Evolutionary conservation across 2,329 filamentous ascomycete genomes (phyloP).

Genomic region (Neofusicoccum parvum): DNA sequence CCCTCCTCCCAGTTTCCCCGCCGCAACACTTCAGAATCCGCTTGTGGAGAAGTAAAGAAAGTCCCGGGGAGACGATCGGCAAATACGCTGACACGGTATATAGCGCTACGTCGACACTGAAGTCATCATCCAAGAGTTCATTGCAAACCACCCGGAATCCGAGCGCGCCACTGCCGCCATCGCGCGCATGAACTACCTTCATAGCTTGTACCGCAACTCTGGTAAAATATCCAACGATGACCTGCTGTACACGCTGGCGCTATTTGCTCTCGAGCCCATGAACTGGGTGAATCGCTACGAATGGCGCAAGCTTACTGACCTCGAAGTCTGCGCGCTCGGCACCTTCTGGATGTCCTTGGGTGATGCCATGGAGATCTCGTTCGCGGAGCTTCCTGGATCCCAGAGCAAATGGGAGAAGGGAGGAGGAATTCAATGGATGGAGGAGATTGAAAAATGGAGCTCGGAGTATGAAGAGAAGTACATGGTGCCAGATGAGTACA

Average conservation of each 20-base stretch:
- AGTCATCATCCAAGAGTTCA: constrained; percentile 37
- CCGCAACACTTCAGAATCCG: too few species aligned
- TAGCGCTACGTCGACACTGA: constrained; percentile 37
- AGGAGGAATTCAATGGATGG: constrained; percentile 51
- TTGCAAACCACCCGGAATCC: constrained; percentile 29
- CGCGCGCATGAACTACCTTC: constrained; percentile 66
- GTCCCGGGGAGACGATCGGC: too few species aligned
- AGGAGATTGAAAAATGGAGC: constrained; percentile 55
- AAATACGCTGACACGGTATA: neutral
- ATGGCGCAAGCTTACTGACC: constrained; percentile 67
- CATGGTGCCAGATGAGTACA: constrained; percentile 54
- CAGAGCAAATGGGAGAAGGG: constrained; percentile 48
- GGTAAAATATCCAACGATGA: constrained; percentile 65
- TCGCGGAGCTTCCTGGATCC: constrained; percentile 46
- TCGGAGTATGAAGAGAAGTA: constrained; percentile 59
- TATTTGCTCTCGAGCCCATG: constrained; percentile 68
- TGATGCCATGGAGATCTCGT: constrained; percentile 67
- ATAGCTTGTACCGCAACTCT: constrained; percentile 57
- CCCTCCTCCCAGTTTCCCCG: too few species aligned
- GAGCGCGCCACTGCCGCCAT: constrained; percentile 50
- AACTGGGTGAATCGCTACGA: constrained; percentile 67
- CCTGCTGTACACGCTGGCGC: constrained; percentile 64
- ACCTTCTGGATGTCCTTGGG: constrained; percentile 73
- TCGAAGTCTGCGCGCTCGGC: constrained; percentile 69
- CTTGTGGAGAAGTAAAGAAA: too few species aligned